Evolutionary conservation across 352 stramenopile genomes (phyloP).

Genomic region (Pythium myriotylum): DNA sequence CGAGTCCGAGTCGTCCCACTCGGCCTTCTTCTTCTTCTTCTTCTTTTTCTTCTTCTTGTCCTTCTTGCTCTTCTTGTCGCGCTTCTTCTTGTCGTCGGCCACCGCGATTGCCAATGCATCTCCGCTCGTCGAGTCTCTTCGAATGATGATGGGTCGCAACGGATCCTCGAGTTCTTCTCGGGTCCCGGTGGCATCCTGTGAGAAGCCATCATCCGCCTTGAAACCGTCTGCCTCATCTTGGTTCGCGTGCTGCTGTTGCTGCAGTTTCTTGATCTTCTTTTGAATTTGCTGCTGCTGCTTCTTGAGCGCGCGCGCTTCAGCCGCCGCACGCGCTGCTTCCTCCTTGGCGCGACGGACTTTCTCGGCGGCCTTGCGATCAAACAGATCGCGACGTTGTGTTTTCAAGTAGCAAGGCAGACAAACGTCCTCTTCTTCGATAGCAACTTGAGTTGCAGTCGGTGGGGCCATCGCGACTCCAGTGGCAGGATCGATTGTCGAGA

Average conservation of each 20-base stretch:
- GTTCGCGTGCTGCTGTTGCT: constrained; percentile 22
- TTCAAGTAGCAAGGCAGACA: constrained; percentile 77
- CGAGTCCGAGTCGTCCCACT: constrained; percentile 54
- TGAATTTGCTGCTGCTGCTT: constrained; percentile 64
- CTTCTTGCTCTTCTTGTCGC: constrained; percentile 51
- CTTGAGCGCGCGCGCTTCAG: constrained; percentile 51
- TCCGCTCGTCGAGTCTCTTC: constrained; percentile 11
- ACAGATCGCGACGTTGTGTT: constrained; percentile 64
- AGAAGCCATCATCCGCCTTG: background rate
- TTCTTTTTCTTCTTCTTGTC: constrained; percentile 63
- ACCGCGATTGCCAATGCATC: background rate
- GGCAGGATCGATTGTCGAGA: constrained; percentile 2
- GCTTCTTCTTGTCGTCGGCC: constrained; percentile 29
- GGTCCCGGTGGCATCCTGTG: background rate
- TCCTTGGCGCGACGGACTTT: constrained; percentile 38
- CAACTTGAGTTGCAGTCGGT: background rate
- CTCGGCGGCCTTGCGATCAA: constrained; percentile 55
- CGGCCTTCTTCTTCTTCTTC: constrained; percentile 50
- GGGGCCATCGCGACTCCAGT: background rate
- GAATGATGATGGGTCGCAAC: constrained; percentile 7
- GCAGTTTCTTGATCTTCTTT: constrained; percentile 43
- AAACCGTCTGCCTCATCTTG: background rate
- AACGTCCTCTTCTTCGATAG: constrained; percentile 37
- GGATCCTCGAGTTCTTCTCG: constrained; percentile 1
- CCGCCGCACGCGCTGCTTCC: constrained; percentile 45